A percentile compares a stretch with the other conserved stretches of the same genome.
These are phyloP conservation scores for Filobasidium wieringae DNA, from an alignment of 768 basidiomycete species.

Conservation along the genomic window DNA sequence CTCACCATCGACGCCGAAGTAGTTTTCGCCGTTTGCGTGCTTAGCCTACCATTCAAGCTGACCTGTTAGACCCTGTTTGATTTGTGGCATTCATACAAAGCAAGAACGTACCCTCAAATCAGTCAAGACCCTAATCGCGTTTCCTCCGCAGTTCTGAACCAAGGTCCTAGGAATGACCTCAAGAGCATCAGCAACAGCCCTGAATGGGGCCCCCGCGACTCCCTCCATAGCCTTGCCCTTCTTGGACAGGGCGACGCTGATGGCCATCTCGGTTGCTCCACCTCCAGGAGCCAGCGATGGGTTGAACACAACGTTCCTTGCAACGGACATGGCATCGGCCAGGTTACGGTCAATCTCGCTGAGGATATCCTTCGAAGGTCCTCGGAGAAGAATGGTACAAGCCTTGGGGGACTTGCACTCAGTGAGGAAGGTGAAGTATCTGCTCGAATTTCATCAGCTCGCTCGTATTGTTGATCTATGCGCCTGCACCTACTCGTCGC, in stretches of 20 bases:
- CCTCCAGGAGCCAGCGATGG: conserved; percentile 88
- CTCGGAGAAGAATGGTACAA: conserved; percentile 93
- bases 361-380: conserved; percentile 93
- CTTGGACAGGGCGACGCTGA: conserved; percentile 62
- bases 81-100: not conserved
- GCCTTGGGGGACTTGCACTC: conserved; percentile 83
- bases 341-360: conserved; percentile 98
- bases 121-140: conserved; percentile 82
- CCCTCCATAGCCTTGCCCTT: conserved; percentile 71
- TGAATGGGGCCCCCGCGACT: conserved; percentile 79
- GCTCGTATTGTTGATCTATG: not conserved
- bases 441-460: conserved; percentile 30
- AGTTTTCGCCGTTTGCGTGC: conserved; percentile 77
- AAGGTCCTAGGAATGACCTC: conserved; percentile 93
- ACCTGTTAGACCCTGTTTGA: not conserved
- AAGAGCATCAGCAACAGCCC: conserved; percentile 89
- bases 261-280: conserved; percentile 96
- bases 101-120: conserved; percentile 63
- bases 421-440: conserved; percentile 96
- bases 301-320: conserved; percentile 92
- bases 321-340: conserved; percentile 93
- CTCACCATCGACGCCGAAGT: conserved; percentile 92
- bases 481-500: conserved; percentile 62
- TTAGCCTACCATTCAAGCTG: conserved; percentile 57
- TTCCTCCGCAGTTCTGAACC: conserved; percentile 89